Percentiles rank a stretch among this genome's conserved stretches.
Evolutionary conservation across 2,329 filamentous ascomycete genomes (phyloP).

Genomic region (Penicillium sp.): DNA sequence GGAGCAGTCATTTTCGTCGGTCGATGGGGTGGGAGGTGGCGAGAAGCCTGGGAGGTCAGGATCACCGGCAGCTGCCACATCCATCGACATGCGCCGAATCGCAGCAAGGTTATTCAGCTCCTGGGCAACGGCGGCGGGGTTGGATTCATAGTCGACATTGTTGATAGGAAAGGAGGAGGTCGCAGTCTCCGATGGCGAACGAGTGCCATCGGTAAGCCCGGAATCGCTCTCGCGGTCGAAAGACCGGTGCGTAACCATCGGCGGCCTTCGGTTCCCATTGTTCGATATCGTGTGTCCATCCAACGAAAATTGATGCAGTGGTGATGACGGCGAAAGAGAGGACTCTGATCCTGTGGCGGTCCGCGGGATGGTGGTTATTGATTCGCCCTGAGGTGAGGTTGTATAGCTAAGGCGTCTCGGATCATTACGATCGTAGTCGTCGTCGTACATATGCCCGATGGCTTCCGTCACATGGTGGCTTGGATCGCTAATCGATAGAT

Average conservation of each 20-base stretch:
- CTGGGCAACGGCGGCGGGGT: slow-evolving; percentile 82
- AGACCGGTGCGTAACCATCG: slow-evolving; percentile 27
- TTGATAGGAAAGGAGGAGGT: slow-evolving; percentile 68
- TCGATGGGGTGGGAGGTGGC: slow-evolving; percentile 42
- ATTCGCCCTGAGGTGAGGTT: slow-evolving; percentile 47
- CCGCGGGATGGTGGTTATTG: slow-evolving; percentile 40
- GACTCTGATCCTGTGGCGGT: slow-evolving; percentile 28
- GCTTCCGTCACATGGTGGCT: slow-evolving; percentile 92
- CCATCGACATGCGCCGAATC: slow-evolving; percentile 90
- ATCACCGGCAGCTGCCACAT: slow-evolving; percentile 65
- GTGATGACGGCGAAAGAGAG: slow-evolving; percentile 26
- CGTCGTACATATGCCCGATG: slow-evolving; percentile 85
- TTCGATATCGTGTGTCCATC: slow-evolving; percentile 26
- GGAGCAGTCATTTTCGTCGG: slow-evolving; percentile 80
- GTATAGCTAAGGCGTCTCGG: slow-evolving; percentile 74
- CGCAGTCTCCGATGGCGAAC: slow-evolving; percentile 53
- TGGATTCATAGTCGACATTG: slow-evolving; percentile 83
- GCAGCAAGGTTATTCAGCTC: slow-evolving; percentile 91
- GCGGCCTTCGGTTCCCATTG: slow-evolving; percentile 35
- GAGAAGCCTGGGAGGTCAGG: slow-evolving; percentile 49
- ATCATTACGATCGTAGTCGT: slow-evolving; percentile 60
- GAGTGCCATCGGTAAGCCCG: slow-evolving; percentile 53
- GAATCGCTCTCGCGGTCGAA: slow-evolving; percentile 48
- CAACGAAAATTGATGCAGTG: slow-evolving; percentile 36
- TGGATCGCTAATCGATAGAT: slow-evolving; percentile 75